These are phyloP conservation scores for Cucurbita maxima DNA, from an alignment of 306 rosid genomes.

Conservation along the genomic window DNA sequence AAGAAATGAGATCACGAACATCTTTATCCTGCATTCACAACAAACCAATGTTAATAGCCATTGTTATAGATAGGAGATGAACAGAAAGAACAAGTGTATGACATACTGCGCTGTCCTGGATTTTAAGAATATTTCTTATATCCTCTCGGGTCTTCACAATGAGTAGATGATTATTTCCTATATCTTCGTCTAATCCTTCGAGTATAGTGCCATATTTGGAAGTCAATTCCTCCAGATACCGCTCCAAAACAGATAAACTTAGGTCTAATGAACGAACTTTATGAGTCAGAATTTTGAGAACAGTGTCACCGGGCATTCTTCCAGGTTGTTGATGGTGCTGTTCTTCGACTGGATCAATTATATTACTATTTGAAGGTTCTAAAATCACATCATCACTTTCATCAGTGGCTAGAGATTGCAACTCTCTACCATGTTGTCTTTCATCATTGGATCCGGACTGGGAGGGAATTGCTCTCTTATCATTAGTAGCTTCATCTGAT, in stretches of 20 bases:
- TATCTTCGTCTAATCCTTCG: slow-evolving; percentile 52
- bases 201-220: slow-evolving; percentile 61
- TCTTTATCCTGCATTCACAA: slow-evolving; percentile 41
- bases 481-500: slow-evolving; percentile 36
- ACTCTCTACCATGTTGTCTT: slow-evolving; percentile 17
- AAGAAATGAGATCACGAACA: slow-evolving; percentile 38
- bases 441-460: slow-evolving; percentile 28
- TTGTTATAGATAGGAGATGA: neutral
- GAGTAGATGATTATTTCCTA: slow-evolving; percentile 34
- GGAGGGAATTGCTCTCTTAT: slow-evolving; percentile 25
- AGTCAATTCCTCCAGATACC: slow-evolving; percentile 62
- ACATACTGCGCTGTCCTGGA: slow-evolving; percentile 53
- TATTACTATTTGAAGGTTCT: slow-evolving; percentile 28
- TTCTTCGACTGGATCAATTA: slow-evolving; percentile 65
- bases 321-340: slow-evolving; percentile 58
- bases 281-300: slow-evolving; percentile 88
- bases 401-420: slow-evolving; percentile 19
- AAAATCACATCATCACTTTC: slow-evolving; percentile 28
- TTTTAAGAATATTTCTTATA: slow-evolving; percentile 33
- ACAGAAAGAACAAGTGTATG: slow-evolving; percentile 9
- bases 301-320: slow-evolving; percentile 96
- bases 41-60: neutral
- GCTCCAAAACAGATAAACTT: slow-evolving; percentile 74
- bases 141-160: slow-evolving; percentile 54
- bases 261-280: slow-evolving; percentile 75